Percentiles rank a stretch among this genome's conserved stretches.
These are phyloP conservation scores for Boletus subcaerulescens DNA, from an alignment of 768 basidiomycete genomes.

Conservation along the genomic window DNA sequence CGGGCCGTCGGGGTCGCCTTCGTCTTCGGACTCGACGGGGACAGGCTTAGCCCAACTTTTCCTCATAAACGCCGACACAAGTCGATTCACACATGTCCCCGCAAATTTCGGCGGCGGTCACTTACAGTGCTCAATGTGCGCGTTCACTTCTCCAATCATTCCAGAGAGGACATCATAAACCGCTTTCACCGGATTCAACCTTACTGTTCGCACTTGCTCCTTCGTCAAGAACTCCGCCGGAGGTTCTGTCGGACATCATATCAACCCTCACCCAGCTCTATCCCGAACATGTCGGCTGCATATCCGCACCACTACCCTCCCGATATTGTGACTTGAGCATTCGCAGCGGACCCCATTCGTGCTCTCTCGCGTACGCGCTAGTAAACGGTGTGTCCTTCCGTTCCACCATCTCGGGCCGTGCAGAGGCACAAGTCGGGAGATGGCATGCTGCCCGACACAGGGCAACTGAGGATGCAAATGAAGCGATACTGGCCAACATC, in stretches of 20 bases:
- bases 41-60: not conserved
- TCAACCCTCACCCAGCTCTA: slow-evolving; percentile 40
- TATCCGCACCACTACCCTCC: slow-evolving; percentile 49
- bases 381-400: slow-evolving; percentile 47
- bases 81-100: slow-evolving; percentile 7
- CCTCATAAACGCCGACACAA: not conserved
- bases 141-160: slow-evolving; percentile 16
- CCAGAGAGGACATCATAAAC: not conserved
- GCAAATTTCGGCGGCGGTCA: slow-evolving; percentile 15
- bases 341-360: slow-evolving; percentile 37
- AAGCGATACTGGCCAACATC: not conserved
- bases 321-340: slow-evolving; percentile 3
- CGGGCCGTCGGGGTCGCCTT: too few relatives aligned
- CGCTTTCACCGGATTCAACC: not conserved
- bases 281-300: slow-evolving; percentile 53
- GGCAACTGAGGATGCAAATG: slow-evolving; percentile 2
- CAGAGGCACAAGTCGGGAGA: slow-evolving; percentile 63
- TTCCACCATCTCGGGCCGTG: slow-evolving; percentile 59
- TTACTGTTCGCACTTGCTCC: slow-evolving; percentile 29
- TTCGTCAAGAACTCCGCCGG: slow-evolving; percentile 20
- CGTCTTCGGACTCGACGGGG: too few relatives aligned
- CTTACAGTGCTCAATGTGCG: slow-evolving; percentile 16
- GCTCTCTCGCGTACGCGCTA: slow-evolving; percentile 57
- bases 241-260: slow-evolving; percentile 37
- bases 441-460: slow-evolving; percentile 57